Percentiles rank a stretch among this genome's conserved stretches.
Evolutionary conservation across 352 stramenopile genomes (phyloP).

Genomic region (Phytophthora podocarpi): DNA sequence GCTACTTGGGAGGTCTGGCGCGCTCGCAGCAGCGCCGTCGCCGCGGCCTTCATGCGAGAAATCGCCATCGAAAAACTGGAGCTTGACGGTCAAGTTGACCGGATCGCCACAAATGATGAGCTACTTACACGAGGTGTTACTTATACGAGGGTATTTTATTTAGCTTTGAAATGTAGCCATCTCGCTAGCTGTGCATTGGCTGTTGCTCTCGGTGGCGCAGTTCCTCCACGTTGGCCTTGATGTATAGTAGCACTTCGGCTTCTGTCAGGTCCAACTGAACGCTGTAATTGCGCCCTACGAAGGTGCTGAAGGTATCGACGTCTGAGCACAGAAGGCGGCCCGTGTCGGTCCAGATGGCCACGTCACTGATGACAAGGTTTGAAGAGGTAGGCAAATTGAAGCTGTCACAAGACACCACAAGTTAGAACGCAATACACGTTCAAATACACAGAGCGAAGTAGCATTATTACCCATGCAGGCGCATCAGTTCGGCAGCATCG

Average conservation of each 20-base stretch:
- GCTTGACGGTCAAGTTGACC: too few species aligned
- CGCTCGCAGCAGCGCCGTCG: slow-evolving; percentile 40
- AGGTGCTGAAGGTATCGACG: slow-evolving; percentile 68
- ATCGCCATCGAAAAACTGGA: slow-evolving; percentile 44
- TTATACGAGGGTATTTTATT: not conserved
- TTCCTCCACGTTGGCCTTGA: slow-evolving; percentile 77
- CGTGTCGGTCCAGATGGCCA: slow-evolving; percentile 74
- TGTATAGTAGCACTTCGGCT: slow-evolving; percentile 62
- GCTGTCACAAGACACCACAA: slow-evolving; percentile 4
- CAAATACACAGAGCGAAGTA: not conserved
- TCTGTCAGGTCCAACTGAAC: slow-evolving; percentile 71
- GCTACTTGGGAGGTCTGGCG: slow-evolving; percentile 13
- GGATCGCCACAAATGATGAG: slow-evolving; percentile 25
- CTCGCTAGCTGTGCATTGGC: not conserved
- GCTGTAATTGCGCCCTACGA: slow-evolving; percentile 62
- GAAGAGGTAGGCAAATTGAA: slow-evolving; percentile 46
- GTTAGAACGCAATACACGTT: slow-evolving; percentile 3
- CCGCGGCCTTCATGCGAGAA: slow-evolving; percentile 42
- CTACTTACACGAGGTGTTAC: not conserved
- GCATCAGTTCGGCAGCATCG: slow-evolving; percentile 50
- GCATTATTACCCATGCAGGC: slow-evolving; percentile 46
- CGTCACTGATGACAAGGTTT: slow-evolving; percentile 60
- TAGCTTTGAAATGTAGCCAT: not conserved
- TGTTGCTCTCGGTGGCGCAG: slow-evolving; percentile 43
- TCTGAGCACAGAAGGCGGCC: slow-evolving; percentile 64